phyloP scores from a whole-genome alignment of 2,329 filamentous ascomycete genomes.

The Mycosphaerella arachidis region DNA sequence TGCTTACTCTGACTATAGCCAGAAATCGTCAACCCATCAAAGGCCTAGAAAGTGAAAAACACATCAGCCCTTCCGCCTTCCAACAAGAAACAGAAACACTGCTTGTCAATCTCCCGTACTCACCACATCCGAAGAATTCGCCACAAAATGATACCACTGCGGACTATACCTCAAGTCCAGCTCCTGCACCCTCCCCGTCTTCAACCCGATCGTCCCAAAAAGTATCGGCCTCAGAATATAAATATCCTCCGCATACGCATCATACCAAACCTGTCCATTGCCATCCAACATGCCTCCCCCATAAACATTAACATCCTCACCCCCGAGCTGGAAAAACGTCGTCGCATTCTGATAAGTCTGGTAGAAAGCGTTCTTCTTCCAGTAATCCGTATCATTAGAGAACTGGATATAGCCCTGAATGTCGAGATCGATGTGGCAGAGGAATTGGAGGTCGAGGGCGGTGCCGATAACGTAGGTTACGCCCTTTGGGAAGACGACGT shows the following conservation, averaged over 20 bases:
- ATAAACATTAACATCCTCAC: conserved; percentile 63
- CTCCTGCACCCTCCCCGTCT: conserved; percentile 56
- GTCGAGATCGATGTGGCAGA: conserved; percentile 58
- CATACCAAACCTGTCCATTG: conserved; percentile 62
- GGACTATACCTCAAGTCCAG: conserved; percentile 58
- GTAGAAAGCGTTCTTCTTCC: conserved; percentile 61
- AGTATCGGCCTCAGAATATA: conserved; percentile 57
- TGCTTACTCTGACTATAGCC: conserved; percentile 52
- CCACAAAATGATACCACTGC: conserved; percentile 62
- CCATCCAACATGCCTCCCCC: conserved; percentile 61
- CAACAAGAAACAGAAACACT: no score
- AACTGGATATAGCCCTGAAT: conserved; percentile 59
- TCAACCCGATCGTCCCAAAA: conserved; percentile 53
- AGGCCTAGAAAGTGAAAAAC: conserved; percentile 21
- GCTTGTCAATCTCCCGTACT: no score
- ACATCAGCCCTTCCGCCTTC: no score
- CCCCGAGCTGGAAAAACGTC: conserved; percentile 64
- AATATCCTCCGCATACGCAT: conserved; percentile 54
- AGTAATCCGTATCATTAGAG: conserved; percentile 64
- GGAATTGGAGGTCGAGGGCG: conserved; percentile 60
- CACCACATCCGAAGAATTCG: conserved; percentile 61
- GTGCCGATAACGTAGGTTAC: conserved; percentile 59
- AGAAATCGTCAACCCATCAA: conserved; percentile 58
- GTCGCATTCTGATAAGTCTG: conserved; percentile 63
- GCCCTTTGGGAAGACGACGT: conserved; percentile 54